A percentile compares a stretch with the other conserved stretches of the same genome.
phyloP scores from a whole-genome alignment of 345 rosid species.

The Gynandropsis gynandra region DNA sequence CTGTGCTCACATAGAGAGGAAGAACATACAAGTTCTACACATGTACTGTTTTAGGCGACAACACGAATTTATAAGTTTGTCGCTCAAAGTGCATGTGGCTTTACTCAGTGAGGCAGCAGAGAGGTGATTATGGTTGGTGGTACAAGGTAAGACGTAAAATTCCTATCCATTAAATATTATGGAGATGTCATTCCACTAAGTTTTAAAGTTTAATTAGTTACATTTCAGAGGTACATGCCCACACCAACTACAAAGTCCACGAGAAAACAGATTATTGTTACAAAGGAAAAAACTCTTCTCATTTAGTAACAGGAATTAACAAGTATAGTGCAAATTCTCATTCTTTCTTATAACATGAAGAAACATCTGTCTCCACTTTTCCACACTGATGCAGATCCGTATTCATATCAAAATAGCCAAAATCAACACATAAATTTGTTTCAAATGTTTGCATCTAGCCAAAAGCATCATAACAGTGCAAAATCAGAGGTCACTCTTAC shows the following conservation, averaged over 20 bases:
- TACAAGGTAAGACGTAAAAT: neutral
- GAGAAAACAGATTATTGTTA: too few relatives aligned
- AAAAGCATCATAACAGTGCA: slow-evolving; percentile 16
- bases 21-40: too few relatives aligned
- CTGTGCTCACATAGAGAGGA: too few relatives aligned
- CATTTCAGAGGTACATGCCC: slow-evolving; percentile 3
- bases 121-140: slow-evolving; percentile 1
- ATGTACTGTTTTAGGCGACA: too few relatives aligned
- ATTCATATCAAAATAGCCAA: slow-evolving; percentile 5
- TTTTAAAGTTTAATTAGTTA: neutral
- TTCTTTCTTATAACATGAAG: too few relatives aligned
- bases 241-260: neutral
- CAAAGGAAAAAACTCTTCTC: too few relatives aligned
- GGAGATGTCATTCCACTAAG: slow-evolving; percentile 6
- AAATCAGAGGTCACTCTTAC: slow-evolving; percentile 23
- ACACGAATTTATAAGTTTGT: too few relatives aligned
- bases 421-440: slow-evolving; percentile 7
- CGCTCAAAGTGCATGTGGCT: slow-evolving; percentile 8
- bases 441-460: slow-evolving; percentile 3
- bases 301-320: too few relatives aligned
- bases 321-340: too few relatives aligned
- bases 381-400: slow-evolving; percentile 6
- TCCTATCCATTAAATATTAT: neutral
- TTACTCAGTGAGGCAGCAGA: slow-evolving; percentile 5
- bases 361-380: neutral